These are phyloP conservation scores for Beverwykella pulmonaria DNA, from an alignment of 495 filamentous ascomycete species.

Conservation along the genomic window DNA sequence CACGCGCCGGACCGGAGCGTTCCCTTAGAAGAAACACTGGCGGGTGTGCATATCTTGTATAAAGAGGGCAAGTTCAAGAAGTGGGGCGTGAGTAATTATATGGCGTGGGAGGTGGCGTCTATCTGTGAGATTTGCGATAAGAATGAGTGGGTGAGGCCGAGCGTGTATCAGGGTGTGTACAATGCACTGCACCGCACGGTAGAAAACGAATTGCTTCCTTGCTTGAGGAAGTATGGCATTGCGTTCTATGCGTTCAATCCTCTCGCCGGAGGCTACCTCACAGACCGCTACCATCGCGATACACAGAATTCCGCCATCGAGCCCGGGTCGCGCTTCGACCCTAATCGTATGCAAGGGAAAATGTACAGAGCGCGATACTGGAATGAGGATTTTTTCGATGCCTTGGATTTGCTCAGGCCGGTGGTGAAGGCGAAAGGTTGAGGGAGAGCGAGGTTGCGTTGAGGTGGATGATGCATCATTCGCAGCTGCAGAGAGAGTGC, in stretches of 20 bases:
- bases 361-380: constrained; percentile 81
- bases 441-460: constrained; percentile 82
- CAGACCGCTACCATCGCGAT: constrained; percentile 74
- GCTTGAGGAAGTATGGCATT: constrained; percentile 77
- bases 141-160: constrained; percentile 71
- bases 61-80: constrained; percentile 83
- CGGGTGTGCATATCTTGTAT: constrained; percentile 74
- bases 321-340: constrained; percentile 58
- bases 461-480: constrained; percentile 82
- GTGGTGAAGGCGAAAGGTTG: constrained; percentile 71
- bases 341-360: constrained; percentile 70
- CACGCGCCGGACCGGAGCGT: constrained; percentile 66
- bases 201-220: constrained; percentile 76
- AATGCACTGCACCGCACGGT: constrained; percentile 72
- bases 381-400: constrained; percentile 72
- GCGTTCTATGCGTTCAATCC: constrained; percentile 92
- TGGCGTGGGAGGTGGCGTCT: constrained; percentile 88
- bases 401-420: constrained; percentile 69
- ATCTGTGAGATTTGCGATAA: constrained; percentile 76
- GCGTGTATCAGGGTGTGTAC: constrained; percentile 68
- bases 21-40: constrained; percentile 73
- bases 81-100: constrained; percentile 81
- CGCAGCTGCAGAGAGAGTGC: constrained; percentile 64
- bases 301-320: constrained; percentile 4
- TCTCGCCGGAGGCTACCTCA: constrained; percentile 77